Evolutionary conservation across 78 protist species (phyloP).

Genomic region (Tieghemostelium lacteum): DNA sequence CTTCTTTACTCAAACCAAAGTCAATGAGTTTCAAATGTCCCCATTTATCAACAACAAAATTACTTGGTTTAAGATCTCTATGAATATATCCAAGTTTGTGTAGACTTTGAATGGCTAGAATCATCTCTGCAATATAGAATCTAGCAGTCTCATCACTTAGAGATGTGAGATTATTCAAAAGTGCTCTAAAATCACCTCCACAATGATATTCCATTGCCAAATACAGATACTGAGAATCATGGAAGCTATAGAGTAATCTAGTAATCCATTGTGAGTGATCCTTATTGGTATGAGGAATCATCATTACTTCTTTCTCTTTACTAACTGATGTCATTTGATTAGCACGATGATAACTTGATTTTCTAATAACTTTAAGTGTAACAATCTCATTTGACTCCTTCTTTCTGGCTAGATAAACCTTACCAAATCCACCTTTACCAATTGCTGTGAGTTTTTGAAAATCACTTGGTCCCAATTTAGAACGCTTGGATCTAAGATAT

Average conservation of each 20-base stretch:
- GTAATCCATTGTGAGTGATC: slow-evolving; percentile 76
- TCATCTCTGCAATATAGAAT: slow-evolving; percentile 89
- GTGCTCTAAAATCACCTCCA: slow-evolving; percentile 92
- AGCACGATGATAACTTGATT: slow-evolving; percentile 42
- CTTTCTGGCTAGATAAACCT: slow-evolving; percentile 61
- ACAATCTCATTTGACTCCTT: slow-evolving; percentile 63
- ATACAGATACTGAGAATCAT: slow-evolving; percentile 71
- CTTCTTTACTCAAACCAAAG: slow-evolving; percentile 93
- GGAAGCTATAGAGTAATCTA: slow-evolving; percentile 68
- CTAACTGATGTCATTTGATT: slow-evolving; percentile 66
- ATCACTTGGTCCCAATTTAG: slow-evolving; percentile 44
- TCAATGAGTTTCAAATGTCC: slow-evolving; percentile 95
- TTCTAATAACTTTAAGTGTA: slow-evolving; percentile 58
- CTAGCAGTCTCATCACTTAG: slow-evolving; percentile 84
- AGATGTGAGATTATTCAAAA: slow-evolving; percentile 55
- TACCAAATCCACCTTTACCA: slow-evolving; percentile 77
- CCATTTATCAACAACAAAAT: slow-evolving; percentile 86
- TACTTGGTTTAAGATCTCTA: slow-evolving; percentile 95
- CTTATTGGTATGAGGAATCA: slow-evolving; percentile 52
- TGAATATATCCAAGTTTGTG: slow-evolving; percentile 89
- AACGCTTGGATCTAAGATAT: slow-evolving; percentile 48
- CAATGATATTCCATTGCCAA: slow-evolving; percentile 80
- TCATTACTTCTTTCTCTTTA: slow-evolving; percentile 70
- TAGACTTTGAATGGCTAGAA: slow-evolving; percentile 83
- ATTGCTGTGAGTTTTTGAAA: slow-evolving; percentile 46